These are phyloP conservation scores for Phylloporus sp. DNA, from an alignment of 768 basidiomycete genomes.

Conservation along the genomic window DNA sequence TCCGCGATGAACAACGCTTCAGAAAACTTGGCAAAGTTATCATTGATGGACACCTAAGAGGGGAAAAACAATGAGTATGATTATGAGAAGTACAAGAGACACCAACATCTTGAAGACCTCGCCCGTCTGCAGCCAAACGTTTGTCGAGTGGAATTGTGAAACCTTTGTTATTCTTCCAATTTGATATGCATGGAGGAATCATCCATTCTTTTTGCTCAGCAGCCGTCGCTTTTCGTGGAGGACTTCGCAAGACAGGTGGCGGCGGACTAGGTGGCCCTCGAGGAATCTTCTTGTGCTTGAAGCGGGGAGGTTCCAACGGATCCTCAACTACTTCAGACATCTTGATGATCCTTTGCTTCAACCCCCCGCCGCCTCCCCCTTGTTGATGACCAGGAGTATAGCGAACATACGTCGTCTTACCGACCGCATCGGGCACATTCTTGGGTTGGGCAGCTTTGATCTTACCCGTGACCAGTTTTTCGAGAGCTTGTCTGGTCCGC, in stretches of 20 bases:
- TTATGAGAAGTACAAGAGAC: background rate
- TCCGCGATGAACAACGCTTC: slow-evolving; percentile 95
- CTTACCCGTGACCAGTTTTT: slow-evolving; percentile 90
- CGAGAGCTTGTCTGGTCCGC: slow-evolving; percentile 84
- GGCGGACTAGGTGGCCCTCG: slow-evolving; percentile 95
- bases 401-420: slow-evolving; percentile 86
- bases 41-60: slow-evolving; percentile 92
- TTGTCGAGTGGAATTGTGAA: slow-evolving; percentile 99
- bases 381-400: slow-evolving; percentile 94
- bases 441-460: slow-evolving; percentile 99
- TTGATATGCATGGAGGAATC: slow-evolving; percentile 99
- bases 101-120: slow-evolving; percentile 94
- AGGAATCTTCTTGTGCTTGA: slow-evolving; percentile 99
- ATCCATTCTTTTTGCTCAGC: slow-evolving; percentile 99
- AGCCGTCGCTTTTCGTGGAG: slow-evolving; percentile 92
- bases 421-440: slow-evolving; percentile 81
- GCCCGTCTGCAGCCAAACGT: slow-evolving; percentile 95
- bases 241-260: slow-evolving; percentile 91
- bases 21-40: slow-evolving; percentile 98
- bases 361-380: slow-evolving; percentile 47
- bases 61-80: background rate
- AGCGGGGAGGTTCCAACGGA: slow-evolving; percentile 92
- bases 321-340: slow-evolving; percentile 99
- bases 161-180: slow-evolving; percentile 99
- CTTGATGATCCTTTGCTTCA: slow-evolving; percentile 97